Base-by-base conservation (phyloP, 495 filamentous ascomycete genomes). In the Saxispiralis lemnorum region DNA sequence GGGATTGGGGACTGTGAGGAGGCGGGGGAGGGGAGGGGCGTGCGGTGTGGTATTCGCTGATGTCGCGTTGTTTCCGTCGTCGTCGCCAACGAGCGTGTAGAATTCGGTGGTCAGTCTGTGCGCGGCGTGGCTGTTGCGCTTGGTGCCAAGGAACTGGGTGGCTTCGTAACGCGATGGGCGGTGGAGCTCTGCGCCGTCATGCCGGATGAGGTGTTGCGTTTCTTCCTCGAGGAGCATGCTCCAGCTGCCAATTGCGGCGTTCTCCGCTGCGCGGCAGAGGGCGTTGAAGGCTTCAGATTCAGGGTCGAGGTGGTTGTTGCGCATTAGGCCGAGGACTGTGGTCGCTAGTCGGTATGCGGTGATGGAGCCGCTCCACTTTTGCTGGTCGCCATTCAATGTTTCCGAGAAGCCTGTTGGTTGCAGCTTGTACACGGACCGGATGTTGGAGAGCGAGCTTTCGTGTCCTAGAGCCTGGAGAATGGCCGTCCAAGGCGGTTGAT, bases 401-500 rank as follows among this genome's bases (percentile, higher is more conserved):
- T n/a, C 11, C 24, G 21, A 10, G 6, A 20, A 4, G 24, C 24
- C 24, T 4, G 4, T 2, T 15, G 13, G 10, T 5, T 32, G 17
- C 11, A 13, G 34, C 17, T 16, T 7, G 31, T 19, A n/a, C 4
- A 49, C 24, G 41, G 41, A 32, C 10, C 39, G 35, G 38, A 41
- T 39, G 2, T 20, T 43, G 19, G 2, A 15, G 2, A 51, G 38
- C 1, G 43, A 41, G 35, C 30, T 35, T 14, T 43, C 35, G 14
- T 28, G 44, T 20, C 18, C 15, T 11, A 54, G 48, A 16, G 37
- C 44, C 7, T 20, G 19, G 7, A 56, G 43, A 4, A 58, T 38
- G 16, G 41, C 6, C 41, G 53, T 54, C 70, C 71, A 75, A 2
- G 62, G 47, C 17, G 57, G 53, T 32, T 58, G 56, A 15, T 58